A percentile compares a stretch with the other conserved stretches of the same genome.
phyloP scores from a whole-genome alignment of 305 asterid genomes.

The Fraxinus paxiana region DNA sequence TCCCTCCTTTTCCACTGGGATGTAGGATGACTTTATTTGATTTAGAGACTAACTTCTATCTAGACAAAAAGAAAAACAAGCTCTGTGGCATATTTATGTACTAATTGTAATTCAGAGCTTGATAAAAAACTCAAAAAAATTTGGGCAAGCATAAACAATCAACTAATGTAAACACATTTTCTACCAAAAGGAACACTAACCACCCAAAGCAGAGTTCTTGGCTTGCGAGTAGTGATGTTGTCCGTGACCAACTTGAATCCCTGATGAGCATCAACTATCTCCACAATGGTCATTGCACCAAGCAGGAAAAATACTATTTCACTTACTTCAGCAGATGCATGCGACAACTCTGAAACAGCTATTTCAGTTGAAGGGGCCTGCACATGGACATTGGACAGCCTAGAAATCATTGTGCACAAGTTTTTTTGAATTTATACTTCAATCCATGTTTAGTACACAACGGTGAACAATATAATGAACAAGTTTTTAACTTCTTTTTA shows the following conservation, averaged over 20 bases:
- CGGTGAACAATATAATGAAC: background rate
- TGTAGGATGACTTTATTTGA: background rate
- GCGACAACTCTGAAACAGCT: constrained; percentile 88
- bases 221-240: constrained; percentile 89
- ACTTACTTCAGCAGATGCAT: constrained; percentile 91
- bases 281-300: constrained; percentile 98
- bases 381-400: constrained; percentile 23
- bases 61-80: background rate
- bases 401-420: constrained; percentile 9
- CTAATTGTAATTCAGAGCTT: no score
- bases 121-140: no score
- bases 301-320: constrained; percentile 92
- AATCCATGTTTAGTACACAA: background rate
- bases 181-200: constrained; percentile 48
- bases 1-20: background rate
- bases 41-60: background rate
- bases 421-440: background rate
- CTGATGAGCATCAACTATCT: constrained; percentile 96
- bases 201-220: constrained; percentile 94
- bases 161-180: no score
- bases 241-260: constrained; percentile 95
- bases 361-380: constrained; percentile 94
- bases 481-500: background rate
- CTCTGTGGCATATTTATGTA: background rate
- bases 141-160: no score